Percentiles rank a stretch among this genome's conserved stretches.
Evolutionary conservation across 352 stramenopile species (phyloP).

Genomic region (Globisporangium takayamanum): DNA sequence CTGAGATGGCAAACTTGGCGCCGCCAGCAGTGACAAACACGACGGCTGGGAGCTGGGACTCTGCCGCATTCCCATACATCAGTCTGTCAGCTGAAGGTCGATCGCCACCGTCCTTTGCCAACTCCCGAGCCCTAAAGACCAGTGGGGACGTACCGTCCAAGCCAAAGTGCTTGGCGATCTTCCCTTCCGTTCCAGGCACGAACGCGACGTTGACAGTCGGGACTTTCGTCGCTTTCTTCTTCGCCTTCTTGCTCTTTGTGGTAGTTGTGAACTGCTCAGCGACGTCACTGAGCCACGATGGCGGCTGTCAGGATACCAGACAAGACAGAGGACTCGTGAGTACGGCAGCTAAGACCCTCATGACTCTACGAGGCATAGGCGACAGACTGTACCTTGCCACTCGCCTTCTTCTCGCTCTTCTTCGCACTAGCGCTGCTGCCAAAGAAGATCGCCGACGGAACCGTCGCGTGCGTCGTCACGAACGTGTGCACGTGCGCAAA

Average conservation of each 20-base stretch:
- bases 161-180: conserved; percentile 63
- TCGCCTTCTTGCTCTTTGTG: conserved; percentile 51
- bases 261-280: conserved; percentile 37
- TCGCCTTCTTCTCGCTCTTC: conserved; percentile 36
- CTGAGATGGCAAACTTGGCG: conserved; percentile 37
- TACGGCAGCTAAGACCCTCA: background rate
- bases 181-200: conserved; percentile 51
- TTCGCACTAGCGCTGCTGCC: conserved; percentile 34
- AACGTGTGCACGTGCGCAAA: conserved; percentile 53
- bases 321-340: background rate
- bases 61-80: background rate
- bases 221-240: conserved; percentile 9
- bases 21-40: conserved; percentile 49
- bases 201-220: conserved; percentile 48
- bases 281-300: conserved; percentile 50
- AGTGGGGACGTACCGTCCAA: conserved; percentile 21
- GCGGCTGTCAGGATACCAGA: conserved; percentile 18
- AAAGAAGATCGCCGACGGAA: conserved; percentile 66
- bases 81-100: conserved; percentile 1
- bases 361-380: background rate
- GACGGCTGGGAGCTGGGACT: conserved; percentile 36
- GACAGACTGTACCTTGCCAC: conserved; percentile 17
- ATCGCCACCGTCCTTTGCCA: too few species aligned
- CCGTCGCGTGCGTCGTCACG: conserved; percentile 34
- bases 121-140: background rate